Evolutionary conservation across 768 basidiomycete genomes (phyloP).

Genomic region (Cubamyces sp.): DNA sequence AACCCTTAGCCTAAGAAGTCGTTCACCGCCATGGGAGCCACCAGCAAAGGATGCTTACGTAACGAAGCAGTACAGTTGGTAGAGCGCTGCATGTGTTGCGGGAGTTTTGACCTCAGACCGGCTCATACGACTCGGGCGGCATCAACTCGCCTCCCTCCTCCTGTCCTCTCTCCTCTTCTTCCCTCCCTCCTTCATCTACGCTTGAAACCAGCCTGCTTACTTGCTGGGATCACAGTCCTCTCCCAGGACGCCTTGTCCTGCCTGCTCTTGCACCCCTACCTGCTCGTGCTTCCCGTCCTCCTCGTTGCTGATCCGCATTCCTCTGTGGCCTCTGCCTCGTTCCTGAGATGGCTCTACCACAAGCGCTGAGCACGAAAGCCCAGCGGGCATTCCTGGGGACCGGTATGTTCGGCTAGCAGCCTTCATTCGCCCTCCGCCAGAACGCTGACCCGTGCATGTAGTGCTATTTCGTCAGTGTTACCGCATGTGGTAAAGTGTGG

Average conservation of each 20-base stretch:
- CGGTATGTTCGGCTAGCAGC: conserved; percentile 48
- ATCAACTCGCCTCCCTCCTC: conserved; percentile 8
- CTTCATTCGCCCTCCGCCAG: not conserved
- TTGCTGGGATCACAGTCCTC: not conserved
- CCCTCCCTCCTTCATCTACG: not conserved
- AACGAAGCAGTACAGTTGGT: conserved; percentile 15
- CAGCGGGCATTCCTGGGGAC: conserved; percentile 74
- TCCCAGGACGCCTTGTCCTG: conserved; percentile 17
- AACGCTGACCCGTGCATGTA: conserved; percentile 31
- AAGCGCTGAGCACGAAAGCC: conserved; percentile 70
- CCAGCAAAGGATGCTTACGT: conserved; percentile 9
- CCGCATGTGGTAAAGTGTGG: not conserved
- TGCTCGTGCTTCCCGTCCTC: not conserved
- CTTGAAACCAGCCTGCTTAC: not conserved
- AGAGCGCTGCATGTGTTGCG: not conserved
- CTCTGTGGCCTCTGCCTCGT: conserved; percentile 9
- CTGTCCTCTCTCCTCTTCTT: conserved; percentile 12
- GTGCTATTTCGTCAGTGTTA: conserved; percentile 62
- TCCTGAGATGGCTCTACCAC: conserved; percentile 66
- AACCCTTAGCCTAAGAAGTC: not conserved
- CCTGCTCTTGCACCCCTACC: not conserved
- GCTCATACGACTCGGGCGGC: not conserved
- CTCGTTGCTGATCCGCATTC: not conserved
- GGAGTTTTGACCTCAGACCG: not conserved
- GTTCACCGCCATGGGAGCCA: conserved; percentile 4